Evolutionary conservation across 2,329 filamentous ascomycete species (phyloP).

Genomic region (Microascus cirrosus): DNA sequence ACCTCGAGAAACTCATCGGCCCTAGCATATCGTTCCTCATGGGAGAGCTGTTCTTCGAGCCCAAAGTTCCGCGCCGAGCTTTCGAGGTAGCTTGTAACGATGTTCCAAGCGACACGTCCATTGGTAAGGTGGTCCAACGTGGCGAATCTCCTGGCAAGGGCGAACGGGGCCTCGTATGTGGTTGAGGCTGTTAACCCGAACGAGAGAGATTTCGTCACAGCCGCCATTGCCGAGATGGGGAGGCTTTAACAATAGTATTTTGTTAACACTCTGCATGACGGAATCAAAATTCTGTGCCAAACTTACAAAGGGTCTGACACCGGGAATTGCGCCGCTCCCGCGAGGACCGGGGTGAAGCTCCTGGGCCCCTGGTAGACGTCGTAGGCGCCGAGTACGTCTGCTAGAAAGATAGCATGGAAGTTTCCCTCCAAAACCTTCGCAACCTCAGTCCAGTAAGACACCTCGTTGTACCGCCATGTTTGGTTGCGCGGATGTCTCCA

Average conservation of each 20-base stretch:
- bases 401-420: conserved; percentile 39
- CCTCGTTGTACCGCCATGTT: conserved; percentile 10
- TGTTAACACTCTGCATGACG: background rate
- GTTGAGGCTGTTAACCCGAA: conserved; percentile 23
- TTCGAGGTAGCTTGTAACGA: conserved; percentile 59
- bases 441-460: conserved; percentile 30
- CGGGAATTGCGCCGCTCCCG: conserved; percentile 26
- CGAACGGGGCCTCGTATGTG: conserved; percentile 22
- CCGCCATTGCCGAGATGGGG: conserved; percentile 30
- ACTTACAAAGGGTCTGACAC: conserved; percentile 24
- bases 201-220: conserved; percentile 28
- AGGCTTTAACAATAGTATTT: background rate
- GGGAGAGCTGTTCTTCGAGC: conserved; percentile 36
- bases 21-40: conserved; percentile 42
- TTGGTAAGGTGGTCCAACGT: conserved; percentile 52
- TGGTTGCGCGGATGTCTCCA: conserved; percentile 12
- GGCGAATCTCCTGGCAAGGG: conserved; percentile 19
- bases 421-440: conserved; percentile 35
- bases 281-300: background rate
- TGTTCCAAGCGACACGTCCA: conserved; percentile 38
- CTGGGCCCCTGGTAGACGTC: conserved; percentile 13
- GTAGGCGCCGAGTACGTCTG: conserved; percentile 34
- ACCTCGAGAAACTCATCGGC: conserved; percentile 49
- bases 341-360: conserved; percentile 13
- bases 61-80: conserved; percentile 55